Evolutionary conservation across 495 filamentous ascomycete species (phyloP), one percentile per base, ranked within the genome.

Genomic region (Tetracladium marchalianum): DNA sequence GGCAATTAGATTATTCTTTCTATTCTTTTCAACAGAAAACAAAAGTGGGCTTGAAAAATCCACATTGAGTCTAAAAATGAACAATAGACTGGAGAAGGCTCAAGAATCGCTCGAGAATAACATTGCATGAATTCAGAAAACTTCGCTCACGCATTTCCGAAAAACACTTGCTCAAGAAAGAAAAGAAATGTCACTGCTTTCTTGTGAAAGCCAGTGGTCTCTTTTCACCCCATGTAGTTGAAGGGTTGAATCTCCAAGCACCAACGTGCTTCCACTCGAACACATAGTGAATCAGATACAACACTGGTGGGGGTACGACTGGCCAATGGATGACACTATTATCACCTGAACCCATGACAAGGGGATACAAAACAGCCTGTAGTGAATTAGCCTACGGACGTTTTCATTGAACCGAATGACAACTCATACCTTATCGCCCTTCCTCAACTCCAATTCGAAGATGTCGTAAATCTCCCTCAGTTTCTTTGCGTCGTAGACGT

Each of bases 401-500:
- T 7, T 27, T 7, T 3, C 11, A 11, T 24, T 27, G 4, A 12
- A 3, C 3, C 4, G 22, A 18, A 36, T 7, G 6, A 9, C 5
- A 35, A n/a, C 34, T 34, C 35, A 13, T 22, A 50, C 41, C 24
- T 24, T 50, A 38, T 50, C 41, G 18, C 11, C 12, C 9, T 39
- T 40, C 24, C 31, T 17, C 6, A 50, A 10, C 11, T 47, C 16
- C 10, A 33, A 34, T 15, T 52, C 31, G 22, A 46, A 46, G 22
- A 27, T 27, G 7, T 27, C 22, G 22, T 18, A 52, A 11, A 46
- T 31, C 3, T 17, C n/a, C 10, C 22, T 34, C 1, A 52, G 35
- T 11, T 52, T 42, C 32, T 46, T 18, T 4, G 43, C 59, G 0
- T 52, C 51, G 22, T 54, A 59, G 38, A 48, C 40, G 4, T 50